Base-by-base conservation (phyloP, 257 asterid genomes). In the Oldenlandia corymbosa region DNA sequence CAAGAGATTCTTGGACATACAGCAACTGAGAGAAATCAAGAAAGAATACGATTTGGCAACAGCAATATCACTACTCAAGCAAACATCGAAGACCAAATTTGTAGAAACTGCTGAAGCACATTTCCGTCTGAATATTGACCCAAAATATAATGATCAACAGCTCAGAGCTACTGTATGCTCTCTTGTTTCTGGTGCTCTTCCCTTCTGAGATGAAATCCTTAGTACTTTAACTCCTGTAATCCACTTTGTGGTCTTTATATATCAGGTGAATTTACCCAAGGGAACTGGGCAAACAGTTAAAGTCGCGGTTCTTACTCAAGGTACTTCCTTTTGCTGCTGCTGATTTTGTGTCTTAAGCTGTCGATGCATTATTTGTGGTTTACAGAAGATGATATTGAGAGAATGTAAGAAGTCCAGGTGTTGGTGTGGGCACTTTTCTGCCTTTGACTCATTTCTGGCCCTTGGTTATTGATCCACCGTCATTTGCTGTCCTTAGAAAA, bases 271-370 rank as follows among this genome's bases (percentile, higher is more conserved):
- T 83, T 79, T 92, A 79, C 99, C 99, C 43, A 92, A 84, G 75
- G 99, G 99, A 63, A 92, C 99, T 71, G 99, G 99, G 55, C 99
- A 92, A 72, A 74, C 87, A 10, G 79, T 92, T 71, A 87, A 82
- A 82, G 87, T 92, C 80, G 97, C 96, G 30, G 99, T 92, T 45
- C 95, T 92, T 71, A 92, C 99, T 16, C 99, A 92, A 89, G 99
- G 96, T 89, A 78, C 27, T 68, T 64, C 42, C 60, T 68, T 66
- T 24, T 23, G 27, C n/a, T n/a, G 10, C 10, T 16, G 7, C 26
- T 6, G 1, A 2, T 56, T 67, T 14, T 20, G 34, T 13, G 3
- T 36, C 9, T 34, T 42, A 59, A 49, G 7, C 36, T 14, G 23
- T 47, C 41, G 16, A 47, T 58, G 10, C 39, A 41, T 5, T 23